These are phyloP conservation scores for Ascochyta koolunga DNA, from an alignment of 2,329 filamentous ascomycete species.

Conservation along the genomic window DNA sequence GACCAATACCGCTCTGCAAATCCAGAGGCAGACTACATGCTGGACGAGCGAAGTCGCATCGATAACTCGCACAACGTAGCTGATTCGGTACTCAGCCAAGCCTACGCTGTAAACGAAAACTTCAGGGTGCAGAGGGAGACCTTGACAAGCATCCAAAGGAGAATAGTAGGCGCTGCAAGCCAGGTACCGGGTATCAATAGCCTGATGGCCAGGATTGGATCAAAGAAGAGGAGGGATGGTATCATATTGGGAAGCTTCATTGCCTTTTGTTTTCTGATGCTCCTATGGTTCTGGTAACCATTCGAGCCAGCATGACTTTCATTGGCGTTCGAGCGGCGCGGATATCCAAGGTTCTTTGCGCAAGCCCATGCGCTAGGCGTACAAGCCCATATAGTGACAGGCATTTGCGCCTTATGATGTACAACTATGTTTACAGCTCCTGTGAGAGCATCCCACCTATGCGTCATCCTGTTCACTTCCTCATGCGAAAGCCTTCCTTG, in stretches of 20 bases:
- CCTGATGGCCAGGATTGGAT: constrained; percentile 88
- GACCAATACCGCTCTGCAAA: constrained; percentile 84
- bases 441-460: constrained; percentile 1
- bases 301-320: constrained; percentile 2
- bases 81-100: constrained; percentile 90
- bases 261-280: constrained; percentile 85
- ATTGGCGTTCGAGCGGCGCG: constrained; percentile 33
- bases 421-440: constrained; percentile 38
- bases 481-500: not conserved
- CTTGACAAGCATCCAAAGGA: constrained; percentile 83
- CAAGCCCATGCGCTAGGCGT: constrained; percentile 21
- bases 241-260: constrained; percentile 93
- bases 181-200: constrained; percentile 93
- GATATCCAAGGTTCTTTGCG: constrained; percentile 37
- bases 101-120: constrained; percentile 93
- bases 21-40: constrained; percentile 96
- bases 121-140: constrained; percentile 89
- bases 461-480: not conserved
- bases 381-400: constrained; percentile 20
- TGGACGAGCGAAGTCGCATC: constrained; percentile 82
- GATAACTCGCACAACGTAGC: constrained; percentile 90
- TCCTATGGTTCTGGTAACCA: constrained; percentile 65
- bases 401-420: constrained; percentile 24
- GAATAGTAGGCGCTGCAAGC: constrained; percentile 87
- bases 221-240: constrained; percentile 92